phyloP scores from a whole-genome alignment of 331 rosid species.

The Stylosanthes scabra region DNA sequence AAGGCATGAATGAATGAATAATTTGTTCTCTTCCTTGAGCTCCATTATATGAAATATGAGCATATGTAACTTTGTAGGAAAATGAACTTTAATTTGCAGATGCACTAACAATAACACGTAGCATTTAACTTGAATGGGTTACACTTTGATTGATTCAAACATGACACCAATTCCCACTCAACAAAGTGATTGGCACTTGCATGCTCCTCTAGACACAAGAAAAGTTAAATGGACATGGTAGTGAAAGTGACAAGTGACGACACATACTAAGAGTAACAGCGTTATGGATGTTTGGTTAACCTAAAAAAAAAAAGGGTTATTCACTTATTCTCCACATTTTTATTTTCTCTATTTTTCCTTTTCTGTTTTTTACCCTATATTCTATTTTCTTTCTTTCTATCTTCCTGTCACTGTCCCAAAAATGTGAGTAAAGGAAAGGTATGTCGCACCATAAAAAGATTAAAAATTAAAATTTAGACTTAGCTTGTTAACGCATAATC shows the following conservation, averaged over 20 bases:
- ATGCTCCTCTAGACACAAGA: not conserved
- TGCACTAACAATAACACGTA: not conserved
- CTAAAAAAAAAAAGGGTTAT: too few relatives aligned
- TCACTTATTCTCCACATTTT: too few relatives aligned
- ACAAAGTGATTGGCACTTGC: not conserved
- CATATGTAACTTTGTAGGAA: not conserved
- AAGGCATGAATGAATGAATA: too few relatives aligned
- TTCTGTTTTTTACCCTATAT: too few relatives aligned
- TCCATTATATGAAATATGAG: not conserved
- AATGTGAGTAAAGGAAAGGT: not conserved
- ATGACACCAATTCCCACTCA: not conserved
- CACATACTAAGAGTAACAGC: slow-evolving; percentile 5
- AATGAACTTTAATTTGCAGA: not conserved
- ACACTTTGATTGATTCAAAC: not conserved
- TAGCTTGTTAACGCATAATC: not conserved
- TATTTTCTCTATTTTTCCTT: too few relatives aligned
- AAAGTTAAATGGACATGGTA: not conserved
- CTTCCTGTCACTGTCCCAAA: too few relatives aligned
- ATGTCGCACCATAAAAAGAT: not conserved
- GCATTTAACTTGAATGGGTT: not conserved
- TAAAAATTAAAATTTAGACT: not conserved
- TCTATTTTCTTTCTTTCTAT: too few relatives aligned
- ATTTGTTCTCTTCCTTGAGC: too few relatives aligned
- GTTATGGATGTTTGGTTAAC: too few relatives aligned
- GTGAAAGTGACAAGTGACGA: slow-evolving; percentile 8